phyloP scores from a whole-genome alignment of 1,284 basidiomycete species.

The Leccinum huronense region DNA sequence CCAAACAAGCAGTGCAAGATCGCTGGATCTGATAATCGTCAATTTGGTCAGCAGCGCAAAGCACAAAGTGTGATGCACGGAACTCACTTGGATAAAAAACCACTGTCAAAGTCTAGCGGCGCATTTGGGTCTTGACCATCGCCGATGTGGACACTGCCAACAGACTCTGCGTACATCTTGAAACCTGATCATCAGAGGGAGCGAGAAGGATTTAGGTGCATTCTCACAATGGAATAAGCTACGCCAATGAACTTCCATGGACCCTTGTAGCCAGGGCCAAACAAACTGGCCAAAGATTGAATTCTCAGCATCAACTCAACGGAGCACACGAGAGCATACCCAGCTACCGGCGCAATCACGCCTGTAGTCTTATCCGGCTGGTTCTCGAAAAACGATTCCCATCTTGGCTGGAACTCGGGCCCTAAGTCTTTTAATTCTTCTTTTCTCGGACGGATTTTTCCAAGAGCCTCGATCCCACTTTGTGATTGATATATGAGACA shows the following conservation, averaged over 20 bases:
- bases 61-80: not conserved
- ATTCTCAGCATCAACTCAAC: too few species aligned
- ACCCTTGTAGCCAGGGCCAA: not conserved
- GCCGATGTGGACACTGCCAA: slow-evolving; percentile 29
- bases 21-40: slow-evolving; percentile 1
- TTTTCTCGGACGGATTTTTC: slow-evolving; percentile 14
- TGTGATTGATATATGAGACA: not conserved
- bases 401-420: slow-evolving; percentile 12
- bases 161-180: slow-evolving; percentile 26
- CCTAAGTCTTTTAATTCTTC: slow-evolving; percentile 8
- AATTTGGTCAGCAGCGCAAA: not conserved
- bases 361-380: slow-evolving; percentile 7
- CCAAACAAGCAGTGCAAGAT: slow-evolving; percentile 4
- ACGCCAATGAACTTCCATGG: slow-evolving; percentile 9
- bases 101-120: slow-evolving; percentile 21
- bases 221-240: slow-evolving; percentile 3
- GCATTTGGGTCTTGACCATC: slow-evolving; percentile 20
- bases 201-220: too few species aligned
- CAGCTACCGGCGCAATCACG: slow-evolving; percentile 1
- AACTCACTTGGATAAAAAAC: slow-evolving; percentile 9
- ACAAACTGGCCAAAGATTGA: not conserved
- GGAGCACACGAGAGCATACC: slow-evolving; percentile 1
- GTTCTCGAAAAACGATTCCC: slow-evolving; percentile 15
- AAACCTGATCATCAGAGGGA: not conserved
- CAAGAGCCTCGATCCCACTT: slow-evolving; percentile 15